Base-by-base conservation (phyloP, 2,329 filamentous ascomycete genomes). In the Aspergillus sp. region DNA sequence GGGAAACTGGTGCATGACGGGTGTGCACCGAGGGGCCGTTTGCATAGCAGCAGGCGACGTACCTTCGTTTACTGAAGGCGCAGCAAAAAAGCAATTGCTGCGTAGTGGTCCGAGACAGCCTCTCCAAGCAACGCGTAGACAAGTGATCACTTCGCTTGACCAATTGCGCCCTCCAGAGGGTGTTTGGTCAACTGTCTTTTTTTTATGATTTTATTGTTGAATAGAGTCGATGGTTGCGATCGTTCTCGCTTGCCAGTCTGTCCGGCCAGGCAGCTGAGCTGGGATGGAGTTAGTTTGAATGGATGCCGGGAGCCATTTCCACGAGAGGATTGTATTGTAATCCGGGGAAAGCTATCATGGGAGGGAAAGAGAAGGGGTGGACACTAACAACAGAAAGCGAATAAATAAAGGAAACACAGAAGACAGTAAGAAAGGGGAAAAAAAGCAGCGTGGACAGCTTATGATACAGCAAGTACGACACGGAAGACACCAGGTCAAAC, bases 11-110 rank as follows among this genome's bases (percentile, higher is more conserved):
- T 72, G 66, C 54, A 76, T 62, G 46, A 50, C 68, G 49, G 71
- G 68, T 53, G 71, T 67, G 61, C 78, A 76, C 64, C 79, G 77
- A 56, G 77, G 72, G 61, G 74, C 69, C 52, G 78, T 70, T 67
- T 85, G 82, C 62, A 85, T 69, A 57, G 77, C 77, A 72, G 81
- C 78, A 66, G 78, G 81, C 68, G 77, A 80, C 79, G 79, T 82
- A 64, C 66, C 67, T 72, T 76, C 70, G 51, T 42, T 44, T 51
- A 48, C 36, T 51, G 37, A 43, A 54, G 50, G 48, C 51, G 49
- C 56, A 53, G 46, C 49, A 51, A 49, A 49, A 47, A 37, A 48
- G 49, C 46, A 48, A 48, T 27, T 47, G 48, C 52, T 54, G 51
- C 52, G 49, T 48, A 51, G 49, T 50, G 32, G 44, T 49, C 54